These are phyloP conservation scores for Pyricularia sp. DNA, from an alignment of 2,329 filamentous ascomycete species.

Conservation along the genomic window DNA sequence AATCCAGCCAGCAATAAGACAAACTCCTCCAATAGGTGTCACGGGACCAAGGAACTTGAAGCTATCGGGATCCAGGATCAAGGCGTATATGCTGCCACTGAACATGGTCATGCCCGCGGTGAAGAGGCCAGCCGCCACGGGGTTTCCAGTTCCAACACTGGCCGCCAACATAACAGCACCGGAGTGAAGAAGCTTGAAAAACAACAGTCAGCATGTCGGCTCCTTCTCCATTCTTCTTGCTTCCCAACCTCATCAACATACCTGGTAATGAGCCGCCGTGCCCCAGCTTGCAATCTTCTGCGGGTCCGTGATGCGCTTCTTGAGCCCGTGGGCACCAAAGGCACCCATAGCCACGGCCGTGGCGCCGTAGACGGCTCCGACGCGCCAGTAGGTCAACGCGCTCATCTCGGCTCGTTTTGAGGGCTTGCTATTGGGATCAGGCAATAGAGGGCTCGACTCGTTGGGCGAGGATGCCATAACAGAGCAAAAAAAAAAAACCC, in stretches of 20 bases:
- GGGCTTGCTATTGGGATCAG: background rate
- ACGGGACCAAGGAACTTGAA: slow-evolving; percentile 54
- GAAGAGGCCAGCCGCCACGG: slow-evolving; percentile 47
- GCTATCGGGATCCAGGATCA: slow-evolving; percentile 50
- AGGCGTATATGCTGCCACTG: slow-evolving; percentile 54
- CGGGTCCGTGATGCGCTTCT: slow-evolving; percentile 50
- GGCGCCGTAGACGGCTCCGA: slow-evolving; percentile 54
- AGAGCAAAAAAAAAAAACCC: background rate
- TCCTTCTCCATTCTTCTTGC: no score
- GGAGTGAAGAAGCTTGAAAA: slow-evolving; percentile 49
- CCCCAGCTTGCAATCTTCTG: slow-evolving; percentile 48
- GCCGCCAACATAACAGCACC: slow-evolving; percentile 50
- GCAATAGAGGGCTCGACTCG: slow-evolving; percentile 1
- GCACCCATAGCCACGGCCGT: slow-evolving; percentile 52
- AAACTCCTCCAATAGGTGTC: slow-evolving; percentile 55
- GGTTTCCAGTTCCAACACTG: slow-evolving; percentile 46
- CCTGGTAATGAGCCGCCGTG: slow-evolving; percentile 61
- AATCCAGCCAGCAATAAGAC: slow-evolving; percentile 56
- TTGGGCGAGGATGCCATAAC: background rate
- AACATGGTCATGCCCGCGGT: slow-evolving; percentile 59
- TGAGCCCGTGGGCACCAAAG: slow-evolving; percentile 60
- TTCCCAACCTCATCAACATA: slow-evolving; percentile 18
- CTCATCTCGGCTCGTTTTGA: slow-evolving; percentile 11
- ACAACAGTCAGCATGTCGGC: background rate
- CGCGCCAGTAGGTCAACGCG: slow-evolving; percentile 41